Base-by-base conservation (phyloP, 2,329 filamentous ascomycete species). In the Trichoderma gracile region DNA sequence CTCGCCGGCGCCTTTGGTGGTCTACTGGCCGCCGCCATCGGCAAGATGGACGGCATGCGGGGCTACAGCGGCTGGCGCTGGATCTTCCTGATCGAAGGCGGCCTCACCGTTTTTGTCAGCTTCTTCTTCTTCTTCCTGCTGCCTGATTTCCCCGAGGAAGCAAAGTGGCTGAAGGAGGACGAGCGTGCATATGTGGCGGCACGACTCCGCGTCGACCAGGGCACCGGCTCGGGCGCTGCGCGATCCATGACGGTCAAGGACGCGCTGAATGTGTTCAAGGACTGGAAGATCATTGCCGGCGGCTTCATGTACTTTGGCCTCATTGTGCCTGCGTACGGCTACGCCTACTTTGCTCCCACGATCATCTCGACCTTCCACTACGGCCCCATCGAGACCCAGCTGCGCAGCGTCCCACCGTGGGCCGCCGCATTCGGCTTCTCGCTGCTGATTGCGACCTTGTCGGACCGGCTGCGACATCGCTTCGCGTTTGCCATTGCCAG, bases 1-100 rank as follows among this genome's bases (percentile, higher is more conserved):
- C 80, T 94, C 3, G 91, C 91, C 1, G 91, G 91, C 38, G 91
- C 92, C 0, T 97, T 97, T 71, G 93, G 92, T 49, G 93, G 93
- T 2, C 83, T 97, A 1, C 82, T 97, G 5, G 93, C 93, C 0
- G 89, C 87, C 1, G 93, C 89, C 0, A 96, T 97, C 67, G 91
- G 91, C n/a, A 91, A 95, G 72, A 93, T 97, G 91, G 85, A 92
- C 68, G 84, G 85, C 3, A 68, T 90, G 12, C 77, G 80, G 9
- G 86, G 86, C 23, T 95, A 93, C 71, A 70, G 76, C 1, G 91
- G 89, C 10, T 95, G 91, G 91, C 81, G 90, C 61, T 93, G 89
- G 89, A 90, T 93, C 68, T 93, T 94, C 73, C 90, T 97, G 71
- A 76, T 94, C 8, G 91, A 93, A 74, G 90, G 90, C 6, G 69